Evolutionary conservation across 495 filamentous ascomycete species (phyloP), one percentile per base, ranked within the genome.

Genomic region (Penicillium tannophilum): DNA sequence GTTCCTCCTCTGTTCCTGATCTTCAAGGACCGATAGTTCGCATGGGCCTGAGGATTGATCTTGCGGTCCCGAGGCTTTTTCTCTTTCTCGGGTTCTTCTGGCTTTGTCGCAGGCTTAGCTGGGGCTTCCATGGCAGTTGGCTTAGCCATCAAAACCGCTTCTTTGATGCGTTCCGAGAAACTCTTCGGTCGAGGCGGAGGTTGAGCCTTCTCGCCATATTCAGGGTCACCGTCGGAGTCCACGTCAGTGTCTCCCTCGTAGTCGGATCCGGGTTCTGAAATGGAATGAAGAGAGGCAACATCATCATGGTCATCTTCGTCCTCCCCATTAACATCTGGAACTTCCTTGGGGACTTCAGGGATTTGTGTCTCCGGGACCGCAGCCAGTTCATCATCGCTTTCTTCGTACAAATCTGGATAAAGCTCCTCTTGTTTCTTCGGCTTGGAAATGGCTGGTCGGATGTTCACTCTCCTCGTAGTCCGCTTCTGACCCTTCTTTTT

Each of bases 401-500:
- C 66, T 4, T 59, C 61, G 9, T 68, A 65, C 2, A 68, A 65
- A n/a, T 59, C 52, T 6, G 62, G 52, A 9, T 63, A 56, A 46
- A 65, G 60, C 52, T 68, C 59, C 42, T 60, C 56, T 3, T 65
- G 53, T 2, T 9, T 11, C 46, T 71, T 65, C 0, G 61, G 52
- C 58, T 75, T 78, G 52, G 66, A 61, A 12, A 69, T 51, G 12
- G 80, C 78, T 0, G 84, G 84, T 66, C 75, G 85, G 86, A 96
- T 93, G 41, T 84, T 89, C n/a, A 89, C 85, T 41, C 82, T 72
- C 51, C 89, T 79, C 3, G 93, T 96, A 35, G 89, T 91, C 43
- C 93, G 82, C 74, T 98, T 98, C 67, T 91, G 86, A 0, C 93
- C 93, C 72, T 88, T 91, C 82, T 98, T 98, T 77, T 96, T 97